A percentile compares a stretch with the other conserved stretches of the same genome.
phyloP scores from a whole-genome alignment of 2,329 filamentous ascomycete species.

The Sclerotinia trifoliorum region DNA sequence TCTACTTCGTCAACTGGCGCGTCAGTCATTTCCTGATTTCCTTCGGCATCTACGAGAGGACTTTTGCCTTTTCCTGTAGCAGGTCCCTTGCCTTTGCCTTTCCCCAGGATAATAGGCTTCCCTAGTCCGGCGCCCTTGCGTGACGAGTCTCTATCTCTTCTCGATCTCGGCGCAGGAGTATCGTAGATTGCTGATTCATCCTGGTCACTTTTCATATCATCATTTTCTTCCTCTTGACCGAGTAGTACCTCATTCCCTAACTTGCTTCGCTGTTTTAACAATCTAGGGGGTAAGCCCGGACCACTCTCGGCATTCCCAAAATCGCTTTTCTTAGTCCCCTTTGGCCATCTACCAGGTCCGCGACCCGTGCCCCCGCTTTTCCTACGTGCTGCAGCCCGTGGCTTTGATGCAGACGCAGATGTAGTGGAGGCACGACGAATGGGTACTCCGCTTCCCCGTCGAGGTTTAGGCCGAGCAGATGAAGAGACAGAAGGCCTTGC shows the following conservation, averaged over 20 bases:
- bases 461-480: conserved; percentile 29
- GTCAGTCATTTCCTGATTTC: conserved; percentile 41
- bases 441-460: conserved; percentile 6
- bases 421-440: conserved; percentile 27
- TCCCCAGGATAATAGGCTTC: conserved; percentile 33
- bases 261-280: conserved; percentile 36
- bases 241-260: conserved; percentile 39
- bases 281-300: conserved; percentile 58
- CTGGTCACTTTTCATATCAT: conserved; percentile 27
- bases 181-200: conserved; percentile 36
- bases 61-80: conserved; percentile 30
- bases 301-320: conserved; percentile 66
- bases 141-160: conserved; percentile 28
- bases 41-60: conserved; percentile 27
- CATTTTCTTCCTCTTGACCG: conserved; percentile 35
- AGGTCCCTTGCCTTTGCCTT: conserved; percentile 23
- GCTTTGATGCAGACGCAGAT: conserved; percentile 29
- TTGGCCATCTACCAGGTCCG: conserved; percentile 65
- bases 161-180: conserved; percentile 31
- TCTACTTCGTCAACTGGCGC: conserved; percentile 30
- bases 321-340: conserved; percentile 66
- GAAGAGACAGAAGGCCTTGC: conserved; percentile 12
- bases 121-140: conserved; percentile 34
- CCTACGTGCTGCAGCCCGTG: conserved; percentile 45
- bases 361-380: conserved; percentile 63